A percentile compares a stretch with the other conserved stretches of the same genome.
Evolutionary conservation across 768 basidiomycete genomes (phyloP).

Genomic region (Amanita pallidorosea): DNA sequence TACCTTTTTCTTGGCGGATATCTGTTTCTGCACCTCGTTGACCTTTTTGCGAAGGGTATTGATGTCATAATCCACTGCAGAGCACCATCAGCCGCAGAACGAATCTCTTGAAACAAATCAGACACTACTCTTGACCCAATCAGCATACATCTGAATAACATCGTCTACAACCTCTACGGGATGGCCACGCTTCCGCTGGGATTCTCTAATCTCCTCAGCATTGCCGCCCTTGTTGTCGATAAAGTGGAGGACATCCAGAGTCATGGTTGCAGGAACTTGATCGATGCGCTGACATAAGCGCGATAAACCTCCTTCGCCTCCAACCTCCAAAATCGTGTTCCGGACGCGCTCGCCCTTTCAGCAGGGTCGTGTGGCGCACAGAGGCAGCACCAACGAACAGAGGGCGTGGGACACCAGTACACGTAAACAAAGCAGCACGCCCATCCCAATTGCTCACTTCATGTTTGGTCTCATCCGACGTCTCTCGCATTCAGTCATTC

Average conservation of each 20-base stretch:
- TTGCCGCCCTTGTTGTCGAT: conserved; percentile 89
- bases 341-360: not conserved
- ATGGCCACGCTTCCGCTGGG: conserved; percentile 84
- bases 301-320: not conserved
- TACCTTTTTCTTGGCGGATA: conserved; percentile 89
- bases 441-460: conserved; percentile 3
- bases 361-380: not conserved
- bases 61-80: conserved; percentile 79
- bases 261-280: conserved; percentile 37
- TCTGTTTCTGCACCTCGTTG: conserved; percentile 91
- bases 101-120: not conserved
- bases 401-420: not conserved
- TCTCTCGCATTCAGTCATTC: conserved; percentile 59
- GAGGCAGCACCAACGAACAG: not conserved
- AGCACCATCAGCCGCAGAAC: not conserved
- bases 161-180: conserved; percentile 91
- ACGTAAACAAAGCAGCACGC: not conserved
- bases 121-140: conserved; percentile 88
- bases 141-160: conserved; percentile 80
- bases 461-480: conserved; percentile 70
- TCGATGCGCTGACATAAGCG: conserved; percentile 1
- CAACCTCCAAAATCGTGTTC: not conserved
- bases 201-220: conserved; percentile 81
- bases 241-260: conserved; percentile 70
- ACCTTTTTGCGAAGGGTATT: conserved; percentile 71